Base-by-base conservation (phyloP, 352 stramenopile species). In the Achlya hypogyna region DNA sequence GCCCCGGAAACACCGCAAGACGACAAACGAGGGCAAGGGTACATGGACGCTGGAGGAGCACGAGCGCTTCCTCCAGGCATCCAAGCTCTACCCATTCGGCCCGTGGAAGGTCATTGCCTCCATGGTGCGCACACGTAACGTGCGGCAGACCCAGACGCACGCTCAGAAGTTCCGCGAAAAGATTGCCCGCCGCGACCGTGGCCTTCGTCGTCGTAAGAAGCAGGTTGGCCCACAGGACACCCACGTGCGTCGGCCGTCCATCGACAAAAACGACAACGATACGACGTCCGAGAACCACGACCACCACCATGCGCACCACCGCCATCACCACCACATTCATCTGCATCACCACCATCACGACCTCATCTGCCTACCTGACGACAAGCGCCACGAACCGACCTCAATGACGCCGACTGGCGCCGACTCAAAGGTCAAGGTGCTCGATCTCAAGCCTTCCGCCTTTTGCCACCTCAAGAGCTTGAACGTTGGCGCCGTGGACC, bases 11-110 rank as follows among this genome's bases (percentile, higher is more conserved):
- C 49, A 56, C 31, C 49, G 49, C 49, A 56, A 63, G 8, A 63
- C 38, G n/a, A 70, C 25, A 14, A 81, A 79, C 72, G 83, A 86
- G 69, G 78, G 78, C 43, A 78, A 81, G 56, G 72, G 60, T 18
- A 49, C 77, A 0, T 93, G 84, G 84, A 86, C 82, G 9, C 73
- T 79, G 5, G 81, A 89, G 53, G 84, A 92, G 73, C 78, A 87
- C 65, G 74, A 74, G 54, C 77, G 75, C 27, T 87, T 87, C 66
- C 77, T 87, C 40, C 69, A 79, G 35, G 78, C 78, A 29, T 72
- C 84, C n/a, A 75, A 83, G 38, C 65, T 75, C 56, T 85, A 74
- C 60, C 78, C 78, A 38, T 85, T 78, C 0, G 78, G 78, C 0
- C 78, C 78, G 47, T 87, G 78, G 78, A 87, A 85, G 53, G 72